These are phyloP conservation scores for Mucor saturninus DNA, from an alignment of 371 early-diverging fungal genomes.

Conservation along the genomic window DNA sequence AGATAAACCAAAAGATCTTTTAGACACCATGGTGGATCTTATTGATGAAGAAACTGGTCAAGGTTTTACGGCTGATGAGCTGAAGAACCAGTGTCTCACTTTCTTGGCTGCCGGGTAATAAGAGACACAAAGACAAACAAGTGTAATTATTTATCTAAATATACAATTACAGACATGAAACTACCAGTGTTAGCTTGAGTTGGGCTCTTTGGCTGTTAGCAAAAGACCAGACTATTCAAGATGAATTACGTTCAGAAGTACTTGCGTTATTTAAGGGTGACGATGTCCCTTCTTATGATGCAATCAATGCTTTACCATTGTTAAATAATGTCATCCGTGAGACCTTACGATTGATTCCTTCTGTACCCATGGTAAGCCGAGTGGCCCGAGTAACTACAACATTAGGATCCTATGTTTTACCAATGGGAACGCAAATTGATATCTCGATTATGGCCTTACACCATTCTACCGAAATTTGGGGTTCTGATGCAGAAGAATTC, in stretches of 20 bases:
- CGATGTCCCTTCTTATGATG: slow-evolving; percentile 46
- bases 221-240: slow-evolving; percentile 46
- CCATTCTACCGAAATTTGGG: slow-evolving; percentile 61
- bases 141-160: no score
- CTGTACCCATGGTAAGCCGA: slow-evolving; percentile 56
- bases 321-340: slow-evolving; percentile 61
- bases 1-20: slow-evolving; percentile 33
- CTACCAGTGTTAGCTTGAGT: slow-evolving; percentile 57
- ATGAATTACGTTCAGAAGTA: slow-evolving; percentile 50
- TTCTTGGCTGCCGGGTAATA: slow-evolving; percentile 52
- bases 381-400: slow-evolving; percentile 43
- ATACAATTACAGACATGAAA: slow-evolving; percentile 44
- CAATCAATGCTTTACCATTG: slow-evolving; percentile 46
- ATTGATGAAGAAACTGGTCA: slow-evolving; percentile 43
- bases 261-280: slow-evolving; percentile 25
- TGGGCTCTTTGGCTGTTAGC: slow-evolving; percentile 62
- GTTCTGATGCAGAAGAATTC: slow-evolving; percentile 66
- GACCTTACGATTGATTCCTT: slow-evolving; percentile 54
- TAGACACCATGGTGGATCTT: slow-evolving; percentile 39
- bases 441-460: slow-evolving; percentile 52
- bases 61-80: slow-evolving; percentile 34
- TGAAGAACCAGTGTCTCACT: slow-evolving; percentile 40
- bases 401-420: slow-evolving; percentile 50
- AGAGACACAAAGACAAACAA: not conserved
- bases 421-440: slow-evolving; percentile 58